Conservation (phyloP, 163 green algal species). For the Scenedesmus sp. region DNA sequence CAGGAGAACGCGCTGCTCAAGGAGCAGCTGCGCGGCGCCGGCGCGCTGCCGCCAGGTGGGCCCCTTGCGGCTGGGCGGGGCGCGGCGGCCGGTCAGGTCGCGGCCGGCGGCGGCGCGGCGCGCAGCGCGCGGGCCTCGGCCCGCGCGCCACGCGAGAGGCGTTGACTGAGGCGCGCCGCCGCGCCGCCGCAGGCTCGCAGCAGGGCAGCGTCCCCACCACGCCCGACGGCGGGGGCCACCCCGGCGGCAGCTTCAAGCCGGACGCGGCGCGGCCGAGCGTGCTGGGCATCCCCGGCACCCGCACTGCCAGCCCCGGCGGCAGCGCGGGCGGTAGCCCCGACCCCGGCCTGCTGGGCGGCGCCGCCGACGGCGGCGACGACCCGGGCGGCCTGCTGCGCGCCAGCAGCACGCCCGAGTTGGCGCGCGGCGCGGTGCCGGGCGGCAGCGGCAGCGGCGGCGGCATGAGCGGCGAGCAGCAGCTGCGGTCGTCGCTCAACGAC, state of each 20-base stretch:
- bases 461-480: conserved; percentile 1
- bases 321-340: too few species aligned
- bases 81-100: too few species aligned
- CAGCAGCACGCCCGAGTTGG: neutral
- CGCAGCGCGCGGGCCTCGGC: neutral
- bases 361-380: too few species aligned
- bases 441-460: neutral
- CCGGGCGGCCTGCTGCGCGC: too few species aligned
- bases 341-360: too few species aligned
- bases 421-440: neutral
- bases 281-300: too few species aligned
- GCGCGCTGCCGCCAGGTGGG: neutral
- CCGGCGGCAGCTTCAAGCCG: too few species aligned
- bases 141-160: too few species aligned
- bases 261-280: too few species aligned
- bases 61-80: conserved; percentile 1
- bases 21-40: conserved; percentile 58
- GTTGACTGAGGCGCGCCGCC: too few species aligned
- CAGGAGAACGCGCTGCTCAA: conserved; percentile 76
- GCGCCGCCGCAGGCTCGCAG: conserved; percentile 21
- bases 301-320: too few species aligned
- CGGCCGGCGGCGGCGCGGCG: neutral
- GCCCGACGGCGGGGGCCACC: neutral
- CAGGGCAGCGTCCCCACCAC: conserved; percentile 28
- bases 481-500: conserved; percentile 23